Base-by-base conservation (phyloP, 257 asterid species). In the Lantana camara region DNA sequence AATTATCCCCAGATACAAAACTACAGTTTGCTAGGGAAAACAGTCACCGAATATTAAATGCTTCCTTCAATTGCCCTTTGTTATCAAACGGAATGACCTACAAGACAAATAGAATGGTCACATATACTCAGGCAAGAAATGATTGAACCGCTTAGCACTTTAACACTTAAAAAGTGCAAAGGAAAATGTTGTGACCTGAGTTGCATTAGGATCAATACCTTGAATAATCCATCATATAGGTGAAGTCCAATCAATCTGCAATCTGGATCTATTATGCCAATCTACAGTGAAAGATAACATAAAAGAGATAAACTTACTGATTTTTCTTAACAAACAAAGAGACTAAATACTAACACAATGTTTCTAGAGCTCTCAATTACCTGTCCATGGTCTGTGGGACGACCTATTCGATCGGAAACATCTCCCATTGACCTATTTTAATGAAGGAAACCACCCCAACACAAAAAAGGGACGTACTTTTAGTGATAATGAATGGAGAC, bases 21-120 rank as follows among this genome's bases (percentile, higher is more conserved):
- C 48, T 41, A 57, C 19, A 24, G 22, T 9, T 15, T 23, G 20
- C 19, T 1, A 20, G 13, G 46, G 8, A 23, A 19, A 15, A 42
- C 48, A 63, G 19, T 58, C 79, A 88, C 91, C 95, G 80, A 49
- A 88, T 85, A 76, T 89, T 86, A 54, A 85, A 86, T 51, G 96
- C 88, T 73, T 89, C 96, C 79, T 86, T 86, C 48, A 89, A 87
- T 76, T 86, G 95, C 51, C 93, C 93, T 79, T 82, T 84, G 70
- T 84, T 84, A 58, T 89, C 95, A 70, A 89, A 82, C 56, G 95
- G 96, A 72, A 89, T 85, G 59, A 88, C 94, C 96, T 88, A 81
- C 24, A 57, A 37, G 60, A 16, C 15, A 68, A 30, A 48, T 5
- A 41, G 6, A 38, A 48, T 23, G 21, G 32, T 16, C 29, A 68